These are phyloP conservation scores for Eimeria brunetti DNA, from an alignment of 169 alveolate species.

Conservation along the genomic window DNA sequence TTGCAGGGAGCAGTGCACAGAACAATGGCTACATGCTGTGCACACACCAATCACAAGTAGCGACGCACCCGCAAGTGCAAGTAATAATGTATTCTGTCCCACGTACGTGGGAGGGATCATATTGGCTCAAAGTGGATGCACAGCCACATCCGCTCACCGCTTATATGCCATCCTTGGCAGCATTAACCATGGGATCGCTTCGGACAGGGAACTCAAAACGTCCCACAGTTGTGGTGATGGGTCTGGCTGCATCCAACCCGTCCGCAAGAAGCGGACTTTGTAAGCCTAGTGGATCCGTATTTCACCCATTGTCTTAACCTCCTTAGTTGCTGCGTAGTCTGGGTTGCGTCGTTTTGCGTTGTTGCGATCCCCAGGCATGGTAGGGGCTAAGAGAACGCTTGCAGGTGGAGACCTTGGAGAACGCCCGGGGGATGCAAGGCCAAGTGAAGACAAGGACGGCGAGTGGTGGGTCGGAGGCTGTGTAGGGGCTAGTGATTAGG, in stretches of 20 bases:
- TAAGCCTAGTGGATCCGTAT: background rate
- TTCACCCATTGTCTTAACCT: background rate
- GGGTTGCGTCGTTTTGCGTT: background rate
- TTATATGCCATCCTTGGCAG: background rate
- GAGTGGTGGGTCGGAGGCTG: too few relatives aligned
- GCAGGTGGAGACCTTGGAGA: background rate
- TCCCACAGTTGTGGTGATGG: background rate
- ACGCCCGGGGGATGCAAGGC: background rate
- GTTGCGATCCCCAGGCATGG: background rate
- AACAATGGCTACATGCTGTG: background rate
- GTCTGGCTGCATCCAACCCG: too few relatives aligned
- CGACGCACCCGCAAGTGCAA: too few relatives aligned
- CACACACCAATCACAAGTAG: background rate
- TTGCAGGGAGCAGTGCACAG: background rate
- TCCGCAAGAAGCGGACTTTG: too few relatives aligned
- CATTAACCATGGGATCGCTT: background rate
- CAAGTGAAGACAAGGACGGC: too few relatives aligned
- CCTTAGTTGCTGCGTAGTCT: background rate
- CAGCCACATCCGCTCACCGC: background rate
- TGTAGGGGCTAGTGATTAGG: background rate
- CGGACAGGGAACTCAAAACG: background rate
- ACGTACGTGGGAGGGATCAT: background rate
- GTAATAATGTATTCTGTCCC: background rate
- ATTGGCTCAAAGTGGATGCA: background rate
- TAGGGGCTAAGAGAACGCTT: background rate